phyloP scores from a whole-genome alignment of 805 yeast species.

The Hanseniaspora pseudoguilliermondii region DNA sequence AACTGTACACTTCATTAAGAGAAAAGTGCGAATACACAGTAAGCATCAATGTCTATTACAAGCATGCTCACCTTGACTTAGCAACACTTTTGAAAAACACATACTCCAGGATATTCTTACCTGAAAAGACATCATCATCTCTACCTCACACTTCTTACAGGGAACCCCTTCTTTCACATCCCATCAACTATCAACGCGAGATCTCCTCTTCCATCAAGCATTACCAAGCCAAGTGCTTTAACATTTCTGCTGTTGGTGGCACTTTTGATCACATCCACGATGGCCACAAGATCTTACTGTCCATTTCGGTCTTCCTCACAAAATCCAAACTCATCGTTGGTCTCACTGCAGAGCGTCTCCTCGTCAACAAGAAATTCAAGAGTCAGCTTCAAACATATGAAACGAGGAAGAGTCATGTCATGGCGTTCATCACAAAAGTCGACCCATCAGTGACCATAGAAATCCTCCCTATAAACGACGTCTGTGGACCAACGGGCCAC shows the following conservation, averaged over 20 bases:
- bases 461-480: constrained; percentile 57
- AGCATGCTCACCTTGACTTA: not conserved
- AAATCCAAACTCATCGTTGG: constrained; percentile 54
- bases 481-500: constrained; percentile 88
- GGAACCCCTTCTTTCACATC: not conserved
- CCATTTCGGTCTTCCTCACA: constrained; percentile 41
- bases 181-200: not conserved
- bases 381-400: constrained; percentile 51
- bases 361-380: constrained; percentile 61
- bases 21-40: constrained; percentile 1
- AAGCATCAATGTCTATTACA: not conserved
- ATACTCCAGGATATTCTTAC: not conserved
- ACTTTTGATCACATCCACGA: constrained; percentile 94
- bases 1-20: not conserved
- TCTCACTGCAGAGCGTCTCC: constrained; percentile 60
- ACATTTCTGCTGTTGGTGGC: constrained; percentile 69
- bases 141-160: not conserved
- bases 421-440: constrained; percentile 36
- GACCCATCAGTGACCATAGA: constrained; percentile 38
- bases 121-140: not conserved
- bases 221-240: constrained; percentile 22
- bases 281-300: constrained; percentile 82
- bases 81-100: not conserved
- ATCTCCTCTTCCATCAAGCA: not conserved
- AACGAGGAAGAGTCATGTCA: constrained; percentile 36